These are phyloP conservation scores for Blastocystis sp. DNA, from an alignment of 352 stramenopile species.

Conservation along the genomic window DNA sequence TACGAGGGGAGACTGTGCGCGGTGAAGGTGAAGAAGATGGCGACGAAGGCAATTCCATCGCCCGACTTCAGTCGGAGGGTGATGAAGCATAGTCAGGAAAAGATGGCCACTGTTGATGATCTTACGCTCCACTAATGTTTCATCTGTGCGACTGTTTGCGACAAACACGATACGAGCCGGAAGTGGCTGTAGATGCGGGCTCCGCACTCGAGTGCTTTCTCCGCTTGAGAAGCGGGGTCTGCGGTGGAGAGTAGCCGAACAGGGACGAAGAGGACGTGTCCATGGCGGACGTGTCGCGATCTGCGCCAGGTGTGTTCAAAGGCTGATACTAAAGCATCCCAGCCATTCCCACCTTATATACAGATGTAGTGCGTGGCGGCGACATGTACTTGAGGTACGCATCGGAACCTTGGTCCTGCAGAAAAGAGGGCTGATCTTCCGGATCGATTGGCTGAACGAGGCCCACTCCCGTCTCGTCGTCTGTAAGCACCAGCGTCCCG, in stretches of 20 bases:
- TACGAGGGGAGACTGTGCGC: slow-evolving; percentile 59
- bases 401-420: slow-evolving; percentile 24
- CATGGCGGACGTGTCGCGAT: slow-evolving; percentile 56
- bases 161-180: slow-evolving; percentile 31
- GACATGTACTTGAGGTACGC: slow-evolving; percentile 57
- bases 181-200: background rate
- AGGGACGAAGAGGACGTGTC: slow-evolving; percentile 53
- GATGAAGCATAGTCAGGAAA: slow-evolving; percentile 65
- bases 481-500: slow-evolving; percentile 44
- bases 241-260: slow-evolving; percentile 36
- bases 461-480: slow-evolving; percentile 16
- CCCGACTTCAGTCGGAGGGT: slow-evolving; percentile 61
- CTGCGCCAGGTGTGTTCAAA: slow-evolving; percentile 45
- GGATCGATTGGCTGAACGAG: background rate
- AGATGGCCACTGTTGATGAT: background rate
- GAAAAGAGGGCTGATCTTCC: background rate
- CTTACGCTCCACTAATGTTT: slow-evolving; percentile 32
- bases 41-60: slow-evolving; percentile 61
- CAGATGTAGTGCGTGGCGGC: slow-evolving; percentile 27
- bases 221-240: slow-evolving; percentile 35
- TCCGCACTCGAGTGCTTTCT: background rate
- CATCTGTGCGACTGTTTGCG: background rate
- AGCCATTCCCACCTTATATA: slow-evolving; percentile 38
- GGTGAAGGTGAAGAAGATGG: slow-evolving; percentile 68
- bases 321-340: background rate